Percentiles rank a stretch among this genome's conserved stretches.
These are phyloP conservation scores for Pecoramyces ruminantium DNA, from an alignment of 192 early-diverging fungal species.

Conservation along the genomic window DNA sequence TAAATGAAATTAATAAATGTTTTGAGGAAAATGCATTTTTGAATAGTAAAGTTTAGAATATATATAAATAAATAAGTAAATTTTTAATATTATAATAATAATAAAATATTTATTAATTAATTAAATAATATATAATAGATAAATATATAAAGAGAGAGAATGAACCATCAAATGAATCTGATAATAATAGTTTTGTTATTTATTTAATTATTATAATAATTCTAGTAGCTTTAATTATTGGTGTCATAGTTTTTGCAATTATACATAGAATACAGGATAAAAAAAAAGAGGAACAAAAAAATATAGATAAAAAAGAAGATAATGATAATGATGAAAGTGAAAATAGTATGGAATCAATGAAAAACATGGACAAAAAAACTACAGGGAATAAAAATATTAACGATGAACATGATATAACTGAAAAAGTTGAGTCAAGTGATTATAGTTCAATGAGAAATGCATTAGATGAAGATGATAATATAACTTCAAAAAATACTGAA, in stretches of 20 bases:
- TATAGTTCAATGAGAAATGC: not conserved
- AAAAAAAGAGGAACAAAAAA: not conserved
- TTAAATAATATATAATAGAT: not conserved
- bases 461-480: not conserved
- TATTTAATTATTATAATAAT: not conserved
- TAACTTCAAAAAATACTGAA: not conserved
- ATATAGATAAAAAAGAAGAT: not conserved
- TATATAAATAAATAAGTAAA: too few species aligned
- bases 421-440: not conserved
- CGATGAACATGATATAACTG: not conserved
- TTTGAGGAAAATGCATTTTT: not conserved
- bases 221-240: not conserved
- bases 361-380: too few species aligned
- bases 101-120: too few species aligned
- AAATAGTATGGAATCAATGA: too few species aligned
- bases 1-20: not conserved
- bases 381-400: not conserved
- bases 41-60: not conserved
- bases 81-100: too few species aligned
- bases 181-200: not conserved
- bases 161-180: not conserved
- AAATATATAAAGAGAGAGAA: not conserved
- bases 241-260: not conserved
- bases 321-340: not conserved
- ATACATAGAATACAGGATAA: not conserved